Evolutionary conservation across 2,329 filamentous ascomycete genomes (phyloP), one percentile per base, ranked within the genome.

Genomic region (Hypomyces perniciosus): DNA sequence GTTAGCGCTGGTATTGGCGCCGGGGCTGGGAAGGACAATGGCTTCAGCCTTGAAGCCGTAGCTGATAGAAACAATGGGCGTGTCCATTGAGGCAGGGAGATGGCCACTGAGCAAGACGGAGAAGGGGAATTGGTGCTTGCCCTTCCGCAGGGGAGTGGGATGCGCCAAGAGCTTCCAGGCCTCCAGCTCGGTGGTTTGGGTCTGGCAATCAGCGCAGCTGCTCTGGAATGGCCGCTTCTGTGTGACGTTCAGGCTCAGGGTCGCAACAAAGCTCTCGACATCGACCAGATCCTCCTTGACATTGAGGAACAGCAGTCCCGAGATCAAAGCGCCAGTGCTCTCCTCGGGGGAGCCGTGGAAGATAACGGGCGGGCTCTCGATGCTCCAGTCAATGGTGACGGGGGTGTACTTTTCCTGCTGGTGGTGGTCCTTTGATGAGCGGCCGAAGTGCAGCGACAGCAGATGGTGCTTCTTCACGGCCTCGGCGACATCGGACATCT

Each of bases 321-420:
- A 95, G 46, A 96, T 80, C 53, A 96, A 74, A 6, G 90, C 90
- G 51, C 92, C 92, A 3, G 85, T 86, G 60, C 90, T 96, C 58
- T 80, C 78, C 55, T 84, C 78, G 1, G 88, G 77, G 27, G 79
- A 75, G 56, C 90, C 90, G 62, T 93, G 88, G 70, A 96, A 85
- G 42, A 96, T 81, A 13, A 92, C 77, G 3, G 91, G 91, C 1
- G 90, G 90, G 9, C 88, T 95, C 73, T 96, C 91, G 56, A 96
- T 86, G 59, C 72, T 75, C 74, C 77, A 81, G 53, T 74, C 68
- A 13, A 83, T 62, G 1, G 69, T 60, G 8, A 74, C 72, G 51
- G 71, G 69, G 2, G 50, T 41, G 20, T 48, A 48, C 10, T 40
- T 13, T 8, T 66, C 56, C n/a, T 57, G 57, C 8, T 78, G 73